Base-by-base conservation (phyloP, 768 basidiomycete genomes). In the Amanita pallidorosea region DNA sequence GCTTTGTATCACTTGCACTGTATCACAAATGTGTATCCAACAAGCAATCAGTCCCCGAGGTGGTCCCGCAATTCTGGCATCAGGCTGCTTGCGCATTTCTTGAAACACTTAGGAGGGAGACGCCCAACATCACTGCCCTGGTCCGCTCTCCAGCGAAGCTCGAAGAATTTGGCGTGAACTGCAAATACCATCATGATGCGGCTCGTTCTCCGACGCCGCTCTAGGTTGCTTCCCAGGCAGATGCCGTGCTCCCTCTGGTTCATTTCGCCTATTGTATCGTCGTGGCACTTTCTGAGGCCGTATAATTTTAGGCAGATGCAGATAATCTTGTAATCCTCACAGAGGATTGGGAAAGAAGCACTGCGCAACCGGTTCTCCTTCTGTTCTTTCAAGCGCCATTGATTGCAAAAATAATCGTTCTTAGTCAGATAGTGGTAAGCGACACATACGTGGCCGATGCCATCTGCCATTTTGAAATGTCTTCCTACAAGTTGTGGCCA, bases 61-160 rank as follows among this genome's bases (percentile, higher is more conserved):
- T 9, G n/a, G 27, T 48, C 25, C 27, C 18, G n/a, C 2, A 62
- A 37, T 22, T 18, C n/a, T 36, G 11, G 22, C 15, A 29, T 37
- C 29, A 76, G 79, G 78, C 5, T 82, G 80, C 60, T 75, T 80
- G 53, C 66, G 2, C 70, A 66, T 33, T 64, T 81, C 11, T 65
- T 81, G 49, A 59, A 62, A 22, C 74, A 79, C n/a, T n/a, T n/a
- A 65, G 64, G 22, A 57, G 66, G 1, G 62, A 68, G 48, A 65
- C 64, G 9, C 73, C 77, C 57, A 58, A 69, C 2, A 70, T 74
- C 51, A 75, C 71, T 1, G 64, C 63, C 20, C 70, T 80, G 17
- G 70, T 77, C 5, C 71, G 76, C 46, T 68, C 68, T 18, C 41
- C 63, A 13, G 62, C 63, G 5, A 51, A 58, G 27, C 65, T 72